A percentile compares a stretch with the other conserved stretches of the same genome.
phyloP scores from a whole-genome alignment of 352 stramenopile species.

The Phytopythium chamaehyphon region DNA sequence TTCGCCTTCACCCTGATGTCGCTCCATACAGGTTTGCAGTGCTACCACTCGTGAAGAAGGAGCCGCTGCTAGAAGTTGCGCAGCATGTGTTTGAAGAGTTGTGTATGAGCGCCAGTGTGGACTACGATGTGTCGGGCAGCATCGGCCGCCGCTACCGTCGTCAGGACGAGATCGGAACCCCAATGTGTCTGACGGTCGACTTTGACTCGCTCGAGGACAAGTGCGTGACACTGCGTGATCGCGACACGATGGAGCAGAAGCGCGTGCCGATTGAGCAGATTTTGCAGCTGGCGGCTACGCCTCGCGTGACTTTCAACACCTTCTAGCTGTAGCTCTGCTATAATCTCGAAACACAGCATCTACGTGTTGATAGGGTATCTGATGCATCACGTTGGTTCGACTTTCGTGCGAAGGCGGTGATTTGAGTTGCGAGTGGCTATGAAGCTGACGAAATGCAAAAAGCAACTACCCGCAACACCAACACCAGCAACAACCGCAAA shows the following conservation, averaged over 20 bases:
- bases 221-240: slow-evolving; percentile 94
- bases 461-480: too few species aligned
- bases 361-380: too few species aligned
- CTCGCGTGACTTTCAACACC: background rate
- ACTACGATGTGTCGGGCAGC: slow-evolving; percentile 90
- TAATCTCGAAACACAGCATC: too few species aligned
- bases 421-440: too few species aligned
- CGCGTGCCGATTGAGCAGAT: slow-evolving; percentile 91
- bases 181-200: slow-evolving; percentile 97
- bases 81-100: slow-evolving; percentile 91
- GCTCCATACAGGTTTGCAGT: slow-evolving; percentile 92
- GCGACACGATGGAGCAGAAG: slow-evolving; percentile 95
- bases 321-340: background rate
- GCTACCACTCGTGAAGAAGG: slow-evolving; percentile 95
- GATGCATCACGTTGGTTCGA: too few species aligned
- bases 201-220: slow-evolving; percentile 96
- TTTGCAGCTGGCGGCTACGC: slow-evolving; percentile 19
- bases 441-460: too few species aligned
- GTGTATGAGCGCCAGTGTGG: slow-evolving; percentile 81
- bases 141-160: slow-evolving; percentile 91
- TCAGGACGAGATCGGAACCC: slow-evolving; percentile 96
- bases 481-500: too few species aligned
- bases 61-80: slow-evolving; percentile 86
- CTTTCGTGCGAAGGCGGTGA: too few species aligned
- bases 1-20: slow-evolving; percentile 93